A percentile compares a stretch with the other conserved stretches of the same genome.
Evolutionary conservation across 441 rosid genomes (phyloP).

Genomic region (Gossypium gossypioides): DNA sequence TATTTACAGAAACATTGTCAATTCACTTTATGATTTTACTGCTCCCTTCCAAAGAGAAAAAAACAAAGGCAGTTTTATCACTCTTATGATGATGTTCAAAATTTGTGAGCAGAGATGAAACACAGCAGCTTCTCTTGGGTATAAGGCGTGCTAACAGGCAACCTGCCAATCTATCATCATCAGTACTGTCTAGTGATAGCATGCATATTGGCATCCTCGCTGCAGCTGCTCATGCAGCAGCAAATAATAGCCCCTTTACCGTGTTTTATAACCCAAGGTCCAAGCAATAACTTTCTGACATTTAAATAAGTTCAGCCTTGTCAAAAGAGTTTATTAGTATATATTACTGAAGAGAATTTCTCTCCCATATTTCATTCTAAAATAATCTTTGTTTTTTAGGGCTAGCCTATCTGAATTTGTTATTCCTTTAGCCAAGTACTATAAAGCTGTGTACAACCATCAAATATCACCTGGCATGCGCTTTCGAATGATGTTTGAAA

Average conservation of each 20-base stretch:
- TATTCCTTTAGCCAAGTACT: slow-evolving; percentile 82
- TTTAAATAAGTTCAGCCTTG: not conserved
- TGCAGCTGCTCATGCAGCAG: slow-evolving; percentile 96
- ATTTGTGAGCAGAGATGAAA: slow-evolving; percentile 63
- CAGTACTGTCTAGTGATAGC: slow-evolving; percentile 92
- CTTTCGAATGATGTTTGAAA: slow-evolving; percentile 95
- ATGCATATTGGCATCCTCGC: slow-evolving; percentile 98
- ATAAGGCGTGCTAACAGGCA: slow-evolving; percentile 85
- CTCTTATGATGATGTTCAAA: slow-evolving; percentile 9
- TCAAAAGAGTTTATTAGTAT: not conserved
- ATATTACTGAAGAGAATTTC: not conserved
- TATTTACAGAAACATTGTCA: not conserved
- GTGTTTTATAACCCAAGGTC: slow-evolving; percentile 89
- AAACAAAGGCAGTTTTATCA: slow-evolving; percentile 6
- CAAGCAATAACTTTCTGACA: not conserved
- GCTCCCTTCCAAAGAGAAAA: not conserved
- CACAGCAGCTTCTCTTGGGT: slow-evolving; percentile 76
- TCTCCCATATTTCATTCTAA: not conserved
- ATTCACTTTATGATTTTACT: slow-evolving; percentile 6
- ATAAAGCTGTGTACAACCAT: slow-evolving; percentile 61
- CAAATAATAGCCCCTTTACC: slow-evolving; percentile 82
- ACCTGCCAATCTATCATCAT: slow-evolving; percentile 73
- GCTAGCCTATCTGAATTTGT: slow-evolving; percentile 92
- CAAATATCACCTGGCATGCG: slow-evolving; percentile 90
- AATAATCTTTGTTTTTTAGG: slow-evolving; percentile 23